Conservation (phyloP, 192 early-diverging fungal species). For the Neocallimastix lanati region DNA sequence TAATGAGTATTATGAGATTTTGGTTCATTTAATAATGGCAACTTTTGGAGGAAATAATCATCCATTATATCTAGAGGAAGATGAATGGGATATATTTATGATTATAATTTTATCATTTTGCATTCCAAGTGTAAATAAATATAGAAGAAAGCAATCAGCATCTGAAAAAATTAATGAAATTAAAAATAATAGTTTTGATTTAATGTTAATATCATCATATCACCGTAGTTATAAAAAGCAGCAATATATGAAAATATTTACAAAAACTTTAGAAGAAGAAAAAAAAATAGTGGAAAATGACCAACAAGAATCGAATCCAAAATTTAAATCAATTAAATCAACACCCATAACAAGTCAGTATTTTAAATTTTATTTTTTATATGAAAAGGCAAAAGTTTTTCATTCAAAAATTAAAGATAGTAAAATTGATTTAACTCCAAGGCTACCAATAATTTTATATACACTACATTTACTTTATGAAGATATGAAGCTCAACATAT, state of each 20-base stretch:
- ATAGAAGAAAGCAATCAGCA: neutral
- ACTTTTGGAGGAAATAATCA: slow-evolving; percentile 5
- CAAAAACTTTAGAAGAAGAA: neutral
- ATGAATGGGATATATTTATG: slow-evolving; percentile 18
- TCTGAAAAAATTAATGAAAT: slow-evolving; percentile 1
- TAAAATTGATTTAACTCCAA: neutral
- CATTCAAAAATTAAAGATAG: neutral
- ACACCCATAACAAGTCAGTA: neutral
- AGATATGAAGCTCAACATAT: slow-evolving; percentile 21
- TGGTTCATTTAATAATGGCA: slow-evolving; percentile 10
- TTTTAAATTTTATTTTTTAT: slow-evolving; percentile 1
- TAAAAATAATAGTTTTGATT: slow-evolving; percentile 7
- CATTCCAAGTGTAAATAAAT: slow-evolving; percentile 3
- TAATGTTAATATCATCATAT: slow-evolving; percentile 1
- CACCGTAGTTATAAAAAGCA: slow-evolving; percentile 1
- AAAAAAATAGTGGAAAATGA: neutral
- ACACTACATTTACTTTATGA: slow-evolving; percentile 34
- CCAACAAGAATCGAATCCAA: neutral
- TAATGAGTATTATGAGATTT: slow-evolving; percentile 8
- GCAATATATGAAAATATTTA: slow-evolving; percentile 1
- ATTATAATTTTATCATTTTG: slow-evolving; percentile 14
- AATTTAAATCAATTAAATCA: neutral
- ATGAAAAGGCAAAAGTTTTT: slow-evolving; percentile 9
- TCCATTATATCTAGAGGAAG: neutral
- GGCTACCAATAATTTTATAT: slow-evolving; percentile 12